Conservation (phyloP, 2,329 filamentous ascomycete species). For the Ramularia endophylla region DNA sequence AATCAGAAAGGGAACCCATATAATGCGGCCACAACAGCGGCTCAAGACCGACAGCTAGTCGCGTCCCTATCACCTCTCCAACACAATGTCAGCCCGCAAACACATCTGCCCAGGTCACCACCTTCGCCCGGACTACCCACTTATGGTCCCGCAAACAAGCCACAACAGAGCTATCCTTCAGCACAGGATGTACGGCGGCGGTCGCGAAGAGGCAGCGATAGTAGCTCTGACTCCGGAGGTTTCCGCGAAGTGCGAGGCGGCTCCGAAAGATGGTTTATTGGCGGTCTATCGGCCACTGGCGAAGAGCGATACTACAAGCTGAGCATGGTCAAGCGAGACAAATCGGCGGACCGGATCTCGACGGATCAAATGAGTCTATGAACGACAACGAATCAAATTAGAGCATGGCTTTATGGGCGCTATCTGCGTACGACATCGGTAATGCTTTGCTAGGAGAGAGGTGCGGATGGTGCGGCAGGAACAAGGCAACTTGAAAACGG, state of each 20-base stretch:
- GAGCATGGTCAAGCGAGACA: constrained; percentile 65
- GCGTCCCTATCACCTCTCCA: constrained; percentile 32
- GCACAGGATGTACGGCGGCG: constrained; percentile 25
- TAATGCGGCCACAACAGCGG: constrained; percentile 17
- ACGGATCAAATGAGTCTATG: constrained; percentile 69
- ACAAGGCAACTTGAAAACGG: not conserved
- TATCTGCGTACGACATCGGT: not conserved
- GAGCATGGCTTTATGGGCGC: not conserved
- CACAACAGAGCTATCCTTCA: constrained; percentile 29
- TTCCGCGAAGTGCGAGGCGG: constrained; percentile 68
- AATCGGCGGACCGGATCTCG: constrained; percentile 69
- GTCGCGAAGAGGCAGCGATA: constrained; percentile 62
- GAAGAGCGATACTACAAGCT: constrained; percentile 79
- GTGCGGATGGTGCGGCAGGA: not conserved
- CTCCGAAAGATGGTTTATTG: constrained; percentile 78
- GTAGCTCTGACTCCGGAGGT: constrained; percentile 66
- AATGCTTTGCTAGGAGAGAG: not conserved
- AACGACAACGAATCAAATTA: constrained; percentile 23
- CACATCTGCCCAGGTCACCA: constrained; percentile 32
- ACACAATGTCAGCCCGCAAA: constrained; percentile 32
- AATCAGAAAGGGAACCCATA: constrained; percentile 38
- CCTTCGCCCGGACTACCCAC: constrained; percentile 29
- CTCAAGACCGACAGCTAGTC: constrained; percentile 37
- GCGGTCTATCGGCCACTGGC: constrained; percentile 67
- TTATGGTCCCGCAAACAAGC: constrained; percentile 31